Evolutionary conservation across 164 flowering plant genomes (phyloP), one percentile per base, ranked within the genome.

Genomic region (Dillenia turbinata): DNA sequence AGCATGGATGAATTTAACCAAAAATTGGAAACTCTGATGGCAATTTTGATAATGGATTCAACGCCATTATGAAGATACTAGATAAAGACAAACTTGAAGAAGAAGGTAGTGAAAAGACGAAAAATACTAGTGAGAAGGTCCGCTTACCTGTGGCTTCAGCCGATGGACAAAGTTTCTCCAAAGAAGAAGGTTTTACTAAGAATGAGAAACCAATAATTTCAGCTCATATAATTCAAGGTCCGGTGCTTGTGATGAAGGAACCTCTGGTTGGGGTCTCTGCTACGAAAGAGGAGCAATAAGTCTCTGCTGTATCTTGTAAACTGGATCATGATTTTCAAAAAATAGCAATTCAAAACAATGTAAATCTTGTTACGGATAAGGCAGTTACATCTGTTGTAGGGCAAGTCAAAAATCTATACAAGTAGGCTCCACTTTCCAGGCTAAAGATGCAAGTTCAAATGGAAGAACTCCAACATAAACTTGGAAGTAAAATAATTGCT

Each of bases 401-500:
- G 49, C 96, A 83, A 69, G 78, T 51, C 56, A 90, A 84, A 88
- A 84, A 63, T 78, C 92, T 52, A 64, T 64, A 43, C 94, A 79
- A 68, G 72, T 75, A 47, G 73, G 72, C 66, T 60, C 73, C 52
- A 48, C 71, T 15, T 63, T 85, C 26, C 87, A 77, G 70, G 68
- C 82, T 48, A 91, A 90, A 74, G 97, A 95, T 82, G 75, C 56
- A 55, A 78, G 77, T 48, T 65, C 85, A 33, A 65, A 95, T 97
- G 8, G 99, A 92, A 81, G 97, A 92, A 49, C 92, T 91, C 78
- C 94, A 91, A 60, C 85, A 85, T 51, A 95, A 86, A 67, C 69
- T 95, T 67, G 99, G 99, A 56, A 70, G 96, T 64, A 95, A 95
- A 70, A 95, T 95, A 71, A 84, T 96, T 11, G 89, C 97, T 66